Percentiles rank a stretch among this genome's conserved stretches.
Conservation (phyloP, 2,329 filamentous ascomycete species). For the Rhytidhysteron rufulum region DNA sequence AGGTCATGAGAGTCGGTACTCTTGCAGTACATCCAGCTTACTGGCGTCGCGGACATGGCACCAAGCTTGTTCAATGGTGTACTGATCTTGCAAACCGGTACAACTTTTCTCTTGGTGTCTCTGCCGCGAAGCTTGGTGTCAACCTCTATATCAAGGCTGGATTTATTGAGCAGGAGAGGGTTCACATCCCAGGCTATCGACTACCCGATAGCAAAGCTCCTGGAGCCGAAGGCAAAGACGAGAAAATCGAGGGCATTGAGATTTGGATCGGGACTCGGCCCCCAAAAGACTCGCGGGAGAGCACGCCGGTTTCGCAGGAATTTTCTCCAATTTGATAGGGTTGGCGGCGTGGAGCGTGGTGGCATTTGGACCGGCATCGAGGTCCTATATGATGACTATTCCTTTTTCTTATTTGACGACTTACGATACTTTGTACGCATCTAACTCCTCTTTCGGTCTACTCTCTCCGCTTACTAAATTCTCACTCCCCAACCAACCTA, state of each 20-base stretch:
- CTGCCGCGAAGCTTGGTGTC: conserved; percentile 21
- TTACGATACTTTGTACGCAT: too few relatives aligned
- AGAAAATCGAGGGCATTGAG: background rate
- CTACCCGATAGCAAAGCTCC: background rate
- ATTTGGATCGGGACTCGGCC: conserved; percentile 1
- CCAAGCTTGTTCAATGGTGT: conserved; percentile 19
- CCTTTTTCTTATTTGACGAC: too few relatives aligned
- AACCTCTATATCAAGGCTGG: conserved; percentile 20
- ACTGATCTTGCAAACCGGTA: conserved; percentile 22
- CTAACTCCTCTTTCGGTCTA: too few relatives aligned
- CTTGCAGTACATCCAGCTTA: conserved; percentile 22
- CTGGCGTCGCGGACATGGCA: conserved; percentile 24
- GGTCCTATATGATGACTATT: too few relatives aligned
- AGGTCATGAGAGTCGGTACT: conserved; percentile 10
- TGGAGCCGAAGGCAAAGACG: background rate
- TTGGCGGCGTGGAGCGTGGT: too few relatives aligned
- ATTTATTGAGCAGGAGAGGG: conserved; percentile 20
- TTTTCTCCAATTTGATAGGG: too few relatives aligned
- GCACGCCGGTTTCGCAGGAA: too few relatives aligned
- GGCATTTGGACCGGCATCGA: too few relatives aligned
- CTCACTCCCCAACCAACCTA: too few relatives aligned
- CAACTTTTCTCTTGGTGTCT: conserved; percentile 18
- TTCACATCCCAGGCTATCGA: conserved; percentile 11
- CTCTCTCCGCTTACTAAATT: too few relatives aligned
- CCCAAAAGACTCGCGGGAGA: too few relatives aligned